Percentiles rank a stretch among this genome's conserved stretches.
Conservation (phyloP, 2,329 filamentous ascomycete species). For the Fusarium irregulare region DNA sequence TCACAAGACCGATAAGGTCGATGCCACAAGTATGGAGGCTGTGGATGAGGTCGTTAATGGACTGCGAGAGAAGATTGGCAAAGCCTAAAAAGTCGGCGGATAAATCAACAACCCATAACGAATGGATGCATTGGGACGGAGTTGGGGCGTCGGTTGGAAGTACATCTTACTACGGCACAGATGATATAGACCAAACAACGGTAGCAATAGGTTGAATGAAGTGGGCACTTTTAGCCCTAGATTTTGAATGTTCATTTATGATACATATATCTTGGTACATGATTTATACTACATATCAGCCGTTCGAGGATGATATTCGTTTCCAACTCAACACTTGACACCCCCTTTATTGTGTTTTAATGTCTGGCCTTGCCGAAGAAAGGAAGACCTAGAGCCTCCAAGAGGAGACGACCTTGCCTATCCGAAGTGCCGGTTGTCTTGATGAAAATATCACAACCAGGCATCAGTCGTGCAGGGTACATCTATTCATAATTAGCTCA, state of each 20-base stretch:
- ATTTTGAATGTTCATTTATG: slow-evolving; percentile 45
- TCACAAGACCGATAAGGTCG: slow-evolving; percentile 69
- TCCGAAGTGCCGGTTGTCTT: slow-evolving; percentile 88
- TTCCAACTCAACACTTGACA: slow-evolving; percentile 17
- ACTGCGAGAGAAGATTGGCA: slow-evolving; percentile 66
- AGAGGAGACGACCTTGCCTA: slow-evolving; percentile 82
- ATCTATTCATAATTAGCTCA: slow-evolving; percentile 55
- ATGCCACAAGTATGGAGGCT: slow-evolving; percentile 87
- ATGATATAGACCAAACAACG: slow-evolving; percentile 11
- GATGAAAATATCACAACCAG: slow-evolving; percentile 84
- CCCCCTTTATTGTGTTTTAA: slow-evolving; percentile 39
- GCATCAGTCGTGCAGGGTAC: slow-evolving; percentile 78
- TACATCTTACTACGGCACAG: slow-evolving; percentile 7
- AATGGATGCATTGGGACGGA: slow-evolving; percentile 51
- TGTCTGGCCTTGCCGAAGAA: slow-evolving; percentile 79
- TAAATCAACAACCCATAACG: slow-evolving; percentile 20
- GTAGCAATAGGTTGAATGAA: slow-evolving; percentile 25
- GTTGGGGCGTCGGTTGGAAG: slow-evolving; percentile 48
- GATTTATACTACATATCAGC: slow-evolving; percentile 47
- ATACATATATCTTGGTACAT: slow-evolving; percentile 53
- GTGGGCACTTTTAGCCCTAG: slow-evolving; percentile 30
- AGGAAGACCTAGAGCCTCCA: slow-evolving; percentile 64
- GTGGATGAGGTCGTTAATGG: slow-evolving; percentile 80
- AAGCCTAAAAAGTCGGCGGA: slow-evolving; percentile 31
- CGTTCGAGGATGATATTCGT: slow-evolving; percentile 31